Base-by-base conservation (phyloP, 441 rosid genomes). In the Kokia cookei region DNA sequence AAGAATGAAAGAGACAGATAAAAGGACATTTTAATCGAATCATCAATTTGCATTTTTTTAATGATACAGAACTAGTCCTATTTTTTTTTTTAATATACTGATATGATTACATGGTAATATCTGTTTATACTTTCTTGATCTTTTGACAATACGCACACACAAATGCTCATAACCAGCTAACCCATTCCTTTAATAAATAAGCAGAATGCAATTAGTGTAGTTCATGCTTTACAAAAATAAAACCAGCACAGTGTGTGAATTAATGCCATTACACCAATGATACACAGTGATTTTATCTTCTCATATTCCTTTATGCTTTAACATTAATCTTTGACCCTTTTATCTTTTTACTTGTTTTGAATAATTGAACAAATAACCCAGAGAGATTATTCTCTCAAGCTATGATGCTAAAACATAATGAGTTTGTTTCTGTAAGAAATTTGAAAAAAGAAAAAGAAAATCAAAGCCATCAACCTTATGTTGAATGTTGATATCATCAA, bases 341-440 rank as follows among this genome's bases (percentile, higher is more conserved):
- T 19, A 19, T 19, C 22, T 19, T 19, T 19, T 19, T 32, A 29
- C 42, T 32, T 61, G 26, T 37, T 63, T 37, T 3, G 47, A 63
- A 63, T 37, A 19, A 19, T 63, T 2, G 1, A 63, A 17, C 48
- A 63, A 62, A 24, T 63, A 63, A 63, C 26, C 50, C 14, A 43
- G 65, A 78, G 77, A 71, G 65, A 76, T 68, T 54, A 77, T 75
- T 83, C 68, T 78, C 73, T 72, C 77, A 69, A 73, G 76, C 74
- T 78, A 87, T 86, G 75, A 85, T 82, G 80, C 78, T 62, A 66
- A 69, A 67, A 48, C 83, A 81, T 78, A 78, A 86, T 87, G 86
- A 74, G 66, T 82, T 86, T 85, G 79, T 84, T 86, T 78, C 80
- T 47, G 65, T 71, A 76, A 45, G 57, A 62, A 79, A 77, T 70